Evolutionary conservation across 2,329 filamentous ascomycete species (phyloP), one percentile per base, ranked within the genome.

Genomic region (Colletotrichum kahawae): DNA sequence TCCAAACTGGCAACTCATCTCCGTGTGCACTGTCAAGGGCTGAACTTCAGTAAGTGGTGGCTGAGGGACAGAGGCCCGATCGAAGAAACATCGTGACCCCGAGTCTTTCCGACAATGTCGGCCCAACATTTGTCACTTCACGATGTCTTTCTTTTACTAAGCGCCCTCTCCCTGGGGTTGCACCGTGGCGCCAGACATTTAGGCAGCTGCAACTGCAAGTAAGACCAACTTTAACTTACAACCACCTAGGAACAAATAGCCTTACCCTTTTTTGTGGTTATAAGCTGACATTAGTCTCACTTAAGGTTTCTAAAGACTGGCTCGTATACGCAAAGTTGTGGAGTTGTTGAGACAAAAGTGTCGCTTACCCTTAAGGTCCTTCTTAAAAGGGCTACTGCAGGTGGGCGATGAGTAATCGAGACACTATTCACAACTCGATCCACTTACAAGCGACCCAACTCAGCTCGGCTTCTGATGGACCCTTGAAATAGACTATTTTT

Each of bases 21-120:
- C 0, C 43, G 0, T 0, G 8, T n/a, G 1, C 8, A 43, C 18
- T 14, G 2, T 43, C 38, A 16, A 1, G 16, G 43, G 0, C 43
- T 48, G 9, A 48, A 2, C 5, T 21, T n/a, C 18, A 48, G 7
- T 18, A 48, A n/a, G 2, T 48, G 43, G 0, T 4, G 10, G 43
- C 5, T 2, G 18, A 48, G 18, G 43, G 18, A 48, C 1, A 48
- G 18, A 21, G 5, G 43, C 18, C 18, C 3, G 43, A 21, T 21
- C 5, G 43, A 48, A 48, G 43, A 7, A 12, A 48, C 43, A 2
- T 48, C 0, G 3, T 21, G 43, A 21, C 18, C 1, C 0, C 43
- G 43, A 48, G 43, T 48, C 18, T 48, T 48, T 12, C 5, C 10
- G 43, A 1, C 1, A 43, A 43, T 43, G 2, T 0, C 1, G 0